Conservation (phyloP, 202 grass and related monocot species). For the Setaria viridis region DNA sequence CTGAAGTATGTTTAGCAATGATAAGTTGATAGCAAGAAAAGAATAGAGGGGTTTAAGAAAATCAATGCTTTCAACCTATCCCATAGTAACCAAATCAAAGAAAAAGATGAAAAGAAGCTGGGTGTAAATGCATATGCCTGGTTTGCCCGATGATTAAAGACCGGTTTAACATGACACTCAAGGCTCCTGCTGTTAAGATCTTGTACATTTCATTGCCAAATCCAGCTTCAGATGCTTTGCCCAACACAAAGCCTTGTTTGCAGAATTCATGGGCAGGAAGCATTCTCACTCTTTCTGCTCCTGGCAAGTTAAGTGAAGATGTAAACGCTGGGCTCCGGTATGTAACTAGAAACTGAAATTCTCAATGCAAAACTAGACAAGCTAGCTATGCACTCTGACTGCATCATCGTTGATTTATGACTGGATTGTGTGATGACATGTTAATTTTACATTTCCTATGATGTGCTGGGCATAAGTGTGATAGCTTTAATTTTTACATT, state of each 20-base stretch:
- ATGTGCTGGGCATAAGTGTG: not conserved
- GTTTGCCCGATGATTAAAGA: conserved; percentile 97
- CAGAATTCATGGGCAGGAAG: conserved; percentile 84
- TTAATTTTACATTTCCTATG: not conserved
- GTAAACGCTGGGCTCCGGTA: conserved; percentile 46
- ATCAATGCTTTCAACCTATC: not conserved
- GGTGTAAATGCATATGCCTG: conserved; percentile 78
- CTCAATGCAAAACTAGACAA: conserved; percentile 29
- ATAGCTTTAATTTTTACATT: too few relatives aligned
- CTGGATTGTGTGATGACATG: not conserved
- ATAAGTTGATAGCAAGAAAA: not conserved
- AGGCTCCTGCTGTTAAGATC: conserved; percentile 82
- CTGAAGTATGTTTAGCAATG: not conserved
- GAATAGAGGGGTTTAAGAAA: not conserved
- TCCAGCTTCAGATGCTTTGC: conserved; percentile 94
- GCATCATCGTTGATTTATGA: conserved; percentile 24
- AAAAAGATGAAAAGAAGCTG: conserved; percentile 55
- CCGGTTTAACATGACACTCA: conserved; percentile 93
- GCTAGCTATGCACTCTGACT: not conserved
- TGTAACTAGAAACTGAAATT: conserved; percentile 30
- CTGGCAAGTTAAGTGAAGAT: conserved; percentile 73
- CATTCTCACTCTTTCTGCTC: conserved; percentile 73
- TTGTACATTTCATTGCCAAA: conserved; percentile 99
- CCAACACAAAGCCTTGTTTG: conserved; percentile 88
- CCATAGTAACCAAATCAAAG: conserved; percentile 14